phyloP scores from a whole-genome alignment of 345 rosid genomes.

The Euphorbia peplus region DNA sequence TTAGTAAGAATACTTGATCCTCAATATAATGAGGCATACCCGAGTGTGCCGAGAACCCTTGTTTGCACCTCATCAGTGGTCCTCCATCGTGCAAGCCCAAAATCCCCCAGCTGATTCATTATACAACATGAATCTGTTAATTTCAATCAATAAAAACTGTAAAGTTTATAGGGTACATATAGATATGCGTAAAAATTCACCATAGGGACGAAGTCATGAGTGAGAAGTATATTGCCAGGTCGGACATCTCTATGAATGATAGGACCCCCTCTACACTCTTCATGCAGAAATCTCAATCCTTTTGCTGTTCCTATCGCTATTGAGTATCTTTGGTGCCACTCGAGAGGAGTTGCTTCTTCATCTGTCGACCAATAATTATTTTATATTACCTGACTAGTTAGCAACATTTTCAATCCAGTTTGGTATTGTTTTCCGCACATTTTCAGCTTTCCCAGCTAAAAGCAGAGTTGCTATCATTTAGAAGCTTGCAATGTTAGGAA shows the following conservation, averaged over 20 bases:
- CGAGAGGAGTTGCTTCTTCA: constrained; percentile 34
- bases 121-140: constrained; percentile 10
- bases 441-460: too few relatives aligned
- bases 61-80: constrained; percentile 47
- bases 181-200: constrained; percentile 22
- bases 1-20: too few relatives aligned
- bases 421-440: too few relatives aligned
- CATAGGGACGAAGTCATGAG: constrained; percentile 67
- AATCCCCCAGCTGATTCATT: constrained; percentile 55
- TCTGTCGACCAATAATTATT: constrained; percentile 23
- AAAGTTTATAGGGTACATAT: too few relatives aligned
- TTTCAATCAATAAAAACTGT: constrained; percentile 4
- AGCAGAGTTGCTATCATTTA: too few relatives aligned
- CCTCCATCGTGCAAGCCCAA: constrained; percentile 70
- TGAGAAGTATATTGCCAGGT: constrained; percentile 61
- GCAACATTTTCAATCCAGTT: too few relatives aligned
- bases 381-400: too few relatives aligned
- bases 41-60: constrained; percentile 59
- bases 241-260: constrained; percentile 57
- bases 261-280: constrained; percentile 64
- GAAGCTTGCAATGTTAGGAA: too few relatives aligned
- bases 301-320: constrained; percentile 59
- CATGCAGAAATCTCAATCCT: constrained; percentile 58
- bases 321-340: constrained; percentile 57
- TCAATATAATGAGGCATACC: too few relatives aligned